Percentiles rank a stretch among this genome's conserved stretches.
These are phyloP conservation scores for Fusarium caatingaense DNA, from an alignment of 2,329 filamentous ascomycete genomes.

Conservation along the genomic window DNA sequence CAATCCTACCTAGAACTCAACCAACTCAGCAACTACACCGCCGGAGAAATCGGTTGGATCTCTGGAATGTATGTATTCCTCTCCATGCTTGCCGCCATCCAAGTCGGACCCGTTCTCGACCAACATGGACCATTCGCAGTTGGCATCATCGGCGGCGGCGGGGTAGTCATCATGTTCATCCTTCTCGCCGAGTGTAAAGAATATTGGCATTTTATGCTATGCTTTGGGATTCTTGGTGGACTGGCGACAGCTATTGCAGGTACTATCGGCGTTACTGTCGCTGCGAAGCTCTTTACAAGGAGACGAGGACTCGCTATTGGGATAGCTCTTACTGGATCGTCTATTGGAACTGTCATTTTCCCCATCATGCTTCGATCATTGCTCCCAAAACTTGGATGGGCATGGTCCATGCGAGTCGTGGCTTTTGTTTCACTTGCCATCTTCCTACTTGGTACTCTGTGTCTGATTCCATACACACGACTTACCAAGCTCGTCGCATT, in stretches of 20 bases:
- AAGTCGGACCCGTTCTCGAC: slow-evolving; percentile 12
- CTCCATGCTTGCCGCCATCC: slow-evolving; percentile 4
- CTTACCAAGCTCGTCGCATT: neutral
- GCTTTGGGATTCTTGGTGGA: slow-evolving; percentile 7
- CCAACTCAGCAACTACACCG: slow-evolving; percentile 13
- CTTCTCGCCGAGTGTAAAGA: slow-evolving; percentile 7
- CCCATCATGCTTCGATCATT: slow-evolving; percentile 17
- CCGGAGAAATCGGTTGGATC: slow-evolving; percentile 14
- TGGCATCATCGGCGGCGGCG: neutral
- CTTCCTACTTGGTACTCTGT: neutral
- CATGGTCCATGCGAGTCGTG: slow-evolving; percentile 5
- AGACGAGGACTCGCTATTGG: slow-evolving; percentile 13
- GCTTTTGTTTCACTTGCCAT: slow-evolving; percentile 13
- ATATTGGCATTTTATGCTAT: slow-evolving; percentile 18
- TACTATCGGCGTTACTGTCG: slow-evolving; percentile 10
- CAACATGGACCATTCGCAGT: slow-evolving; percentile 6
- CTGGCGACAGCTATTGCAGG: slow-evolving; percentile 5
- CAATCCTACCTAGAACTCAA: slow-evolving; percentile 21
- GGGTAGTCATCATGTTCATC: slow-evolving; percentile 1
- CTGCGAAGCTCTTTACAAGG: slow-evolving; percentile 9
- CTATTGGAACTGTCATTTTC: slow-evolving; percentile 11
- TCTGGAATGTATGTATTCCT: slow-evolving; percentile 19
- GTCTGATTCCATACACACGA: slow-evolving; percentile 10
- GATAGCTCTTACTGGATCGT: slow-evolving; percentile 2
- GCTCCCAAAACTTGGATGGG: slow-evolving; percentile 1